These are phyloP conservation scores for Cercophora scortea DNA, from an alignment of 495 filamentous ascomycete species.

Conservation along the genomic window DNA sequence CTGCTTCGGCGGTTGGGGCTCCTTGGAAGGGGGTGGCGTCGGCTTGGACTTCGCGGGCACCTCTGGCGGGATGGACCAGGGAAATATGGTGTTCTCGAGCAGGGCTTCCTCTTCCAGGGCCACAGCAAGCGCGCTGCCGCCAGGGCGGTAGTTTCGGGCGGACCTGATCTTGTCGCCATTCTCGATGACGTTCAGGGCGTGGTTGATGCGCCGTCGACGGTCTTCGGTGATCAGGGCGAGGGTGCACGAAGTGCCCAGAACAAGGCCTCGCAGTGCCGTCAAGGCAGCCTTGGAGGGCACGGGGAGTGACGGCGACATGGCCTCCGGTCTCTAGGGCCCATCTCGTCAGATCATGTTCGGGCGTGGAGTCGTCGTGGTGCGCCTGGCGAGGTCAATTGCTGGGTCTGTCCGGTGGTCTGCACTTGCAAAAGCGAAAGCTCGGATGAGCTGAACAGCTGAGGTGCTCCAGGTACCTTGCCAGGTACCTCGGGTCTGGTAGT, in stretches of 20 bases:
- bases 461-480: too few species aligned
- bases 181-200: slow-evolving; percentile 31
- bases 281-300: slow-evolving; percentile 48
- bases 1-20: background rate
- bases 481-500: too few species aligned
- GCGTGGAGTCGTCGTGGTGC: background rate
- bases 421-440: too few species aligned
- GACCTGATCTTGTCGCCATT: slow-evolving; percentile 40
- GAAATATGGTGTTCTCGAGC: slow-evolving; percentile 5
- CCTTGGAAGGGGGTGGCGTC: background rate
- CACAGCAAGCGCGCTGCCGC: slow-evolving; percentile 29
- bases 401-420: too few species aligned
- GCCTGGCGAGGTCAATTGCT: too few species aligned
- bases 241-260: slow-evolving; percentile 45
- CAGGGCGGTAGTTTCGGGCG: slow-evolving; percentile 31
- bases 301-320: slow-evolving; percentile 37
- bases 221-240: slow-evolving; percentile 47
- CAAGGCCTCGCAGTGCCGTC: slow-evolving; percentile 43
- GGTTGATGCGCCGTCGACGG: slow-evolving; percentile 42
- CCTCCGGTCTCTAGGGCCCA: slow-evolving; percentile 10
- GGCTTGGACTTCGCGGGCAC: background rate
- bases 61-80: background rate
- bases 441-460: too few species aligned
- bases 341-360: slow-evolving; percentile 19
- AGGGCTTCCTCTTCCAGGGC: slow-evolving; percentile 38